Base-by-base conservation (phyloP, 768 basidiomycete species). In the Hebeloma cylindrosporum region DNA sequence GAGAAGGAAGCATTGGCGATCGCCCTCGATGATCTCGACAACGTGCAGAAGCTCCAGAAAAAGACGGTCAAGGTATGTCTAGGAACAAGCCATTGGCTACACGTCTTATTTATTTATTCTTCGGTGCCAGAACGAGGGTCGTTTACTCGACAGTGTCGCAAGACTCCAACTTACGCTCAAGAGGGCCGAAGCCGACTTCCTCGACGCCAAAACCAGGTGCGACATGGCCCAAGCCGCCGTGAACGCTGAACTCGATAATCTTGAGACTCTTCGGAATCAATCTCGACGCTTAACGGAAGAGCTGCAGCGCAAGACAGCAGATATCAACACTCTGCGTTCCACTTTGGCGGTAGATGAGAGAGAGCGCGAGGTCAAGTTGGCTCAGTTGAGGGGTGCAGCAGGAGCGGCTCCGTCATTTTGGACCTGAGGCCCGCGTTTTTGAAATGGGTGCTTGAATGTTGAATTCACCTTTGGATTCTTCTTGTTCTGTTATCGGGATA, bases 271-370 rank as follows among this genome's bases (percentile, higher is more conserved):
- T 14, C 72, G 75, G 33, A 69, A 73, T 18, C 78, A 76, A 5
- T 80, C 83, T 2, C 70, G 60, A 40, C 75, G 82, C 40, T 73
- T 78, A 16, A 86, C 84, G 1, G 71, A 78, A 39, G 76, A 74
- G 53, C 67, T 90, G 41, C 74, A 80, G 39, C 81, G 82, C 43
- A 90, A 89, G 70, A 75, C 76, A n/a, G 73, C 77, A 42, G 85
- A 90, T 56, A 74, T 92, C 2, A 85, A 90, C 52, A 73, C 74
- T 50, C 60, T 90, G 40, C 69, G 86, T 22, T 68, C 71, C 14
- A 73, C 80, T 54, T 82, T 84, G 58, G 78, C 77, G 26, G 80
- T 80, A 6, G 88, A 90, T 52, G 88, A 89, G 68, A 73, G 78
- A 43, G 84, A 85, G 61, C 69, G 84, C 34, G 74, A 73, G 44